phyloP scores from a whole-genome alignment of 225 moss, liverwort and hornwort genomes.

The Polytrichum formosum region DNA sequence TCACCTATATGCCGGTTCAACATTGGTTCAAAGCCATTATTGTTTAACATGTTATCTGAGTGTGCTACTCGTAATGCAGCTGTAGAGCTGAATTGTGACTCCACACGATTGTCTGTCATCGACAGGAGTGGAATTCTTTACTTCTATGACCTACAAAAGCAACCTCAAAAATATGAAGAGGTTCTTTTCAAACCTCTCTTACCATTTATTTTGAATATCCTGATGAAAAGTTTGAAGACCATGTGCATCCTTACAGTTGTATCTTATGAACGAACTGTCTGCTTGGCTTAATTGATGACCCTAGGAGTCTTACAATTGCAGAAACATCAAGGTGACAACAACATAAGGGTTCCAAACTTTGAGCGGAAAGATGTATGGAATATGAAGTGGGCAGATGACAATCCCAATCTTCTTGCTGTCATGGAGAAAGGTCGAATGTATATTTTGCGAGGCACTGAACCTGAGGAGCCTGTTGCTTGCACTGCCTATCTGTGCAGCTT shows the following conservation, averaged over 20 bases:
- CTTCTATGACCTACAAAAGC: conserved; percentile 61
- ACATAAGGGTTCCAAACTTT: conserved; percentile 54
- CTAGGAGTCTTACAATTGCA: conserved; percentile 6
- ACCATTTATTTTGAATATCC: no score
- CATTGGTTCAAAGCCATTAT: no score
- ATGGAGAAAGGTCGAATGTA: conserved; percentile 99
- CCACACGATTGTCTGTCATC: conserved; percentile 75
- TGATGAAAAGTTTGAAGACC: no score
- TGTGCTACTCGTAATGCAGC: conserved; percentile 34
- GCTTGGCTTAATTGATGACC: neutral
- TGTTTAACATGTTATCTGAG: no score
- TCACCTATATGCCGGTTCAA: no score
- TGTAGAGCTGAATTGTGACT: conserved; percentile 82
- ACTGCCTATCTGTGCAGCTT: conserved; percentile 88
- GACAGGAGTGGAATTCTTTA: conserved; percentile 80
- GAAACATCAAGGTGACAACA: conserved; percentile 21
- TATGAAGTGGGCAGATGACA: conserved; percentile 97
- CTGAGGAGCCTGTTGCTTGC: conserved; percentile 90
- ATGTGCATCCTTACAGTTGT: no score
- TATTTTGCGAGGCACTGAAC: conserved; percentile 85
- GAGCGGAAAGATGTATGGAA: conserved; percentile 95
- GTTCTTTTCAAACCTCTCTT: conserved; percentile 11
- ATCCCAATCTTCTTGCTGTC: conserved; percentile 77
- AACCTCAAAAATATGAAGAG: conserved; percentile 39
- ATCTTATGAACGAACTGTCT: no score